phyloP scores from a whole-genome alignment of 208 protist genomes.

The Leishmania martiniquensis region DNA sequence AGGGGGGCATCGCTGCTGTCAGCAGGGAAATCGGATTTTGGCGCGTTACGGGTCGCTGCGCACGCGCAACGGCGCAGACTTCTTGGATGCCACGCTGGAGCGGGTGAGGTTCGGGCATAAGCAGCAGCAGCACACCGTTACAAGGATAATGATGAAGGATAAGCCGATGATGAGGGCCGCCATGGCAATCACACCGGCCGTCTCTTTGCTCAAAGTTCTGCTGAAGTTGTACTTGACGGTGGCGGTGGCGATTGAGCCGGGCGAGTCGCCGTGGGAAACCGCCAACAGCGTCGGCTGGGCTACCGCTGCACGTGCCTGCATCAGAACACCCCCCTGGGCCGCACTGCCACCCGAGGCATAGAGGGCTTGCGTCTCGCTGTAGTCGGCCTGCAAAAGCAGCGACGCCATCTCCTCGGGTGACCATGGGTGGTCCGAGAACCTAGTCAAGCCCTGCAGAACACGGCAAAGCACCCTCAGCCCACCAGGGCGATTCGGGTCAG shows the following conservation, averaged over 20 bases:
- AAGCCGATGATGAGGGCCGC: constrained; percentile 24
- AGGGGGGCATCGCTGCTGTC: not conserved
- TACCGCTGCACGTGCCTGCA: not conserved
- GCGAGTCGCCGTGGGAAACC: not conserved
- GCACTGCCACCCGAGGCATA: constrained; percentile 11
- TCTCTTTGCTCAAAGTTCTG: not conserved
- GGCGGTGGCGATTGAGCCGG: constrained; percentile 9
- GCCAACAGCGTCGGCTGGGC: not conserved
- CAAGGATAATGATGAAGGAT: constrained; percentile 26
- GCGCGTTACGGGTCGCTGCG: not conserved
- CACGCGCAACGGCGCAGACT: not conserved
- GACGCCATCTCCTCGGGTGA: constrained; percentile 7
- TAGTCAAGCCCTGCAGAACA: constrained; percentile 25
- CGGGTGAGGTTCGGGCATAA: constrained; percentile 26
- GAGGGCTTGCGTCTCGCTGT: constrained; percentile 16
- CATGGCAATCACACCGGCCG: constrained; percentile 44
- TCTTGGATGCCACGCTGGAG: not conserved
- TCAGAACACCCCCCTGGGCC: not conserved
- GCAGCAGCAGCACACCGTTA: constrained; percentile 19
- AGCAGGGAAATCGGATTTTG: not conserved
- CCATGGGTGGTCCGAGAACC: constrained; percentile 6
- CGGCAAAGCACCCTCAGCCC: constrained; percentile 22
- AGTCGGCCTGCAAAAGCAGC: constrained; percentile 28
- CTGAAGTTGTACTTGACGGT: constrained; percentile 23
- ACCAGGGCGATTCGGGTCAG: not conserved